A percentile compares a stretch with the other conserved stretches of the same genome.
Conservation (phyloP, 2,329 filamentous ascomycete species). For the Simplicillium sp. region DNA sequence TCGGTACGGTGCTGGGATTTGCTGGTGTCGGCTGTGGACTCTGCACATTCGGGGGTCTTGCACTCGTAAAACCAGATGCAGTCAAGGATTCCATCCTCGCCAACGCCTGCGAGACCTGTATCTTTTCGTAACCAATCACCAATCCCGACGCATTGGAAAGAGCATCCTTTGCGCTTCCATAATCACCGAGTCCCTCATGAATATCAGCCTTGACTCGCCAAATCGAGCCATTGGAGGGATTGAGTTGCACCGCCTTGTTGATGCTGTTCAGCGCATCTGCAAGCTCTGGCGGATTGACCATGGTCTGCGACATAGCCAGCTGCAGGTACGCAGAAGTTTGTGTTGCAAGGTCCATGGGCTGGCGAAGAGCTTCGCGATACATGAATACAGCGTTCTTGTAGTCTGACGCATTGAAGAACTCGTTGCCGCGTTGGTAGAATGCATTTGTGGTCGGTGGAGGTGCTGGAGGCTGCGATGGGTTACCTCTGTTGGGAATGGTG, state of each 20-base stretch:
- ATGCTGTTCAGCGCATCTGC: background rate
- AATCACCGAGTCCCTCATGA: background rate
- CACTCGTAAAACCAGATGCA: no score
- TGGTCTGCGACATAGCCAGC: background rate
- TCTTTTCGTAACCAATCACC: background rate
- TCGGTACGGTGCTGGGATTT: no score
- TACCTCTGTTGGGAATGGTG: background rate
- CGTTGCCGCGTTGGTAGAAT: background rate
- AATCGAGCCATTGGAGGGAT: background rate
- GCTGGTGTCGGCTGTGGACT: background rate
- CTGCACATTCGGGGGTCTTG: background rate
- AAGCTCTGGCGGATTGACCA: background rate
- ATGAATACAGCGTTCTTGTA: background rate
- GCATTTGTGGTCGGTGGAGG: background rate
- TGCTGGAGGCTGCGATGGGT: background rate
- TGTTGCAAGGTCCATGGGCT: background rate
- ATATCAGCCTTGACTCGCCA: conserved; percentile 1
- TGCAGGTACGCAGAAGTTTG: background rate
- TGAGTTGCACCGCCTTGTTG: background rate
- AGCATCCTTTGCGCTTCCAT: background rate
- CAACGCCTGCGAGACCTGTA: background rate
- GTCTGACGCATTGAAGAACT: conserved; percentile 1
- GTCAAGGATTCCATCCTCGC: background rate
- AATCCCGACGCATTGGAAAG: background rate
- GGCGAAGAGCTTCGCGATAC: conserved; percentile 1